Base-by-base conservation (phyloP, 2,329 filamentous ascomycete genomes). In the Diaporthe batatas region DNA sequence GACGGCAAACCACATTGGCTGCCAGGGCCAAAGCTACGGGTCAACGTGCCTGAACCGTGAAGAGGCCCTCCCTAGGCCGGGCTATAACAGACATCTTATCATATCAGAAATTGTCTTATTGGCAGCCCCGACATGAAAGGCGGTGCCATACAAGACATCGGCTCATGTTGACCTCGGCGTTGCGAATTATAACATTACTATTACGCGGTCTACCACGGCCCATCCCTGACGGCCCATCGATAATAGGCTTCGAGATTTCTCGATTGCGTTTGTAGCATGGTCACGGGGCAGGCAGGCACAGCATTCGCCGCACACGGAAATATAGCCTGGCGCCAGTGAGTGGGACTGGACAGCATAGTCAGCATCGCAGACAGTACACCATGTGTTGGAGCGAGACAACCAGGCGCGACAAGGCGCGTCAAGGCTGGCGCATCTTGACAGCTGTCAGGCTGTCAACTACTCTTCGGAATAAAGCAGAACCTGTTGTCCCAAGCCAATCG, bases 111-210 rank as follows among this genome's bases (percentile, higher is more conserved):
- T 53, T 53, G 62, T 53, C 32, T 39, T 53, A 53, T 39, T 53
- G 44, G 32, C 47, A 51, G 32, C n/a, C 36, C 44, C 62, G 62
- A 51, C 29, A 53, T 67, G 53, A 53, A 67, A 32, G 47, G 47
- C 62, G 62, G 32, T 67, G 36, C 44, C n/a, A 25, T 39, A 53
- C 7, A 2, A 53, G 62, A 65, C 21, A 29, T 51, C 62, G 44
- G 62, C 62, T 65, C 47, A 67, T 67, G 62, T 36, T 53, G 62
- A 67, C 39, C 62, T 67, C 47, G 47, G 62, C n/a, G 44, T 53
- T 51, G 47, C 62, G 32, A 67, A 67, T 53, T 32, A 53, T 53
- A 67, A 67, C 53, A 67, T 53, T 53, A 67, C 62, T 53, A 67
- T 53, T 53, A 67, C 62, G 62, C 62, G n/a, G 62, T 67, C 44